Conservation (phyloP, 208 protist genomes). For the Giardia muris region DNA sequence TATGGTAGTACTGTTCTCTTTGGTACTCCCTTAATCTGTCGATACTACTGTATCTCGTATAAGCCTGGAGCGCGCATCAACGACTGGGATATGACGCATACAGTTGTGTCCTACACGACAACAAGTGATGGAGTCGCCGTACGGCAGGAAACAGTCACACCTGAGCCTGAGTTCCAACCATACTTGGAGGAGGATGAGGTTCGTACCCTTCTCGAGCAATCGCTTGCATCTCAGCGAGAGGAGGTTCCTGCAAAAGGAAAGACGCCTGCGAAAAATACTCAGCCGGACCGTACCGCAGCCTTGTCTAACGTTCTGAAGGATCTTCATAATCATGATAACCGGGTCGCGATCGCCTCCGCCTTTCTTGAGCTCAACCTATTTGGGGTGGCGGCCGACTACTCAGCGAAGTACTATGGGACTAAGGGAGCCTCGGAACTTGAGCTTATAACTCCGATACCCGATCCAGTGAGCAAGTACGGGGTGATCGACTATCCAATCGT, state of each 20-base stretch:
- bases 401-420: not conserved
- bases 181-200: not conserved
- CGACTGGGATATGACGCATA: not conserved
- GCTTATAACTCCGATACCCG: not conserved
- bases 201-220: not conserved
- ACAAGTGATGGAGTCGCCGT: not conserved
- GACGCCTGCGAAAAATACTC: not conserved
- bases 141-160: not conserved
- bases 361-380: conserved; percentile 1
- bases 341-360: not conserved
- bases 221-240: not conserved
- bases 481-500: not conserved
- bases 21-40: not conserved
- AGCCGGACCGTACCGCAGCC: not conserved
- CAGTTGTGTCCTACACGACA: not conserved
- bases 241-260: not conserved
- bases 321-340: not conserved
- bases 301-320: not conserved
- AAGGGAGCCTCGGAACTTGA: not conserved
- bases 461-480: not conserved
- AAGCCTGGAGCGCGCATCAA: not conserved
- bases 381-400: not conserved
- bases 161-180: not conserved
- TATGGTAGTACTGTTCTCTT: not conserved
- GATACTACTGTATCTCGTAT: not conserved